These are phyloP conservation scores for Hansenula anomala DNA, from an alignment of 1,139 yeast genomes.

Conservation along the genomic window DNA sequence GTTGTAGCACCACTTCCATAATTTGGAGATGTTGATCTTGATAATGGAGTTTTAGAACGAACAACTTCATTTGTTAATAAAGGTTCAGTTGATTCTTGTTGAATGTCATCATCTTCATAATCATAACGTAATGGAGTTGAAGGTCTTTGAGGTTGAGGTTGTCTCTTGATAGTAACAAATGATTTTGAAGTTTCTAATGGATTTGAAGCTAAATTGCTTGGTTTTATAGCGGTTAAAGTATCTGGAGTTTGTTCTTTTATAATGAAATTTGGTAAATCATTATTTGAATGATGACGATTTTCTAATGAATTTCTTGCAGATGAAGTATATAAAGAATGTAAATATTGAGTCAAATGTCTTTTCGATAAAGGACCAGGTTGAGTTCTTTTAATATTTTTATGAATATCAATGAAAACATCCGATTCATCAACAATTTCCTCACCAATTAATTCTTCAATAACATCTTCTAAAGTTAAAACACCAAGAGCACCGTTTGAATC, in stretches of 20 bases:
- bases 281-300: neutral
- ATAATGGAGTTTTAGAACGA: slow-evolving; percentile 1
- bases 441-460: slow-evolving; percentile 94
- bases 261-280: slow-evolving; percentile 2
- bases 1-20: slow-evolving; percentile 12
- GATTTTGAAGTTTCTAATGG: slow-evolving; percentile 72
- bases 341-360: slow-evolving; percentile 62
- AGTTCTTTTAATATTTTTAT: slow-evolving; percentile 75
- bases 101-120: slow-evolving; percentile 3
- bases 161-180: slow-evolving; percentile 66
- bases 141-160: slow-evolving; percentile 16
- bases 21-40: slow-evolving; percentile 15
- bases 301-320: slow-evolving; percentile 16
- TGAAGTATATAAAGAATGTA: slow-evolving; percentile 44
- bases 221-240: slow-evolving; percentile 25
- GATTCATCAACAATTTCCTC: slow-evolving; percentile 97
- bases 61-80: neutral
- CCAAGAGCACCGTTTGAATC: slow-evolving; percentile 85
- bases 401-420: slow-evolving; percentile 92
- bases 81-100: no score
- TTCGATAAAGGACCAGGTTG: slow-evolving; percentile 84
- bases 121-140: slow-evolving; percentile 12
- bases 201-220: slow-evolving; percentile 74
- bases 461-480: slow-evolving; percentile 91
- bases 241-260: slow-evolving; percentile 11